Percentiles rank a stretch among this genome's conserved stretches.
Conservation (phyloP, 2,329 filamentous ascomycete species). For the Pseudovirgaria hyperparasitica region DNA sequence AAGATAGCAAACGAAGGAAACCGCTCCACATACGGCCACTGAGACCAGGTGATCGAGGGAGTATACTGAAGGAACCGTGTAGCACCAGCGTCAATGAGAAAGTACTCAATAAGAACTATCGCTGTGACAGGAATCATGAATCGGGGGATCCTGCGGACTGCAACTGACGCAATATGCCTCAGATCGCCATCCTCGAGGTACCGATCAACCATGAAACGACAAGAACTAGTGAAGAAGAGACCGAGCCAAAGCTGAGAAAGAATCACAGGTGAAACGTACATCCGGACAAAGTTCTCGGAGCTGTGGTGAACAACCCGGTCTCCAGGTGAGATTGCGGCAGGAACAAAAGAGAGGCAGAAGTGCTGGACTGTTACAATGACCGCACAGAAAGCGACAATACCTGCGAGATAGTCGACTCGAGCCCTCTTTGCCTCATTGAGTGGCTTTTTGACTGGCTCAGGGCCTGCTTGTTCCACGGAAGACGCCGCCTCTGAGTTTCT, state of each 20-base stretch:
- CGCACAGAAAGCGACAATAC: conserved; percentile 31
- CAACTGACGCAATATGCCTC: conserved; percentile 30
- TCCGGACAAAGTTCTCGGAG: conserved; percentile 28
- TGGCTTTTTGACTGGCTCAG: conserved; percentile 1
- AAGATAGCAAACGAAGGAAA: conserved; percentile 30
- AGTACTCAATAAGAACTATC: conserved; percentile 33
- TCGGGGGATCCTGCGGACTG: conserved; percentile 30
- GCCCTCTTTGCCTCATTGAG: conserved; percentile 9
- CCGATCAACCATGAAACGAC: conserved; percentile 30
- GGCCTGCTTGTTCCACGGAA: no score
- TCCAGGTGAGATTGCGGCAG: conserved; percentile 24
- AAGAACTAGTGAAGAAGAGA: conserved; percentile 36
- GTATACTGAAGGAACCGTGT: conserved; percentile 31
- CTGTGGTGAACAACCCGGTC: conserved; percentile 24
- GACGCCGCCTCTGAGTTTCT: no score
- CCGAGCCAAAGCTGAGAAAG: conserved; percentile 36
- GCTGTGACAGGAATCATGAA: conserved; percentile 33
- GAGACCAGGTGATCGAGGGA: conserved; percentile 34
- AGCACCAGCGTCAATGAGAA: conserved; percentile 32
- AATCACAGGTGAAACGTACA: conserved; percentile 30
- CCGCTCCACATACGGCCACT: conserved; percentile 32
- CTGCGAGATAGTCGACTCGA: conserved; percentile 35
- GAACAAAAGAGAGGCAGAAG: conserved; percentile 32
- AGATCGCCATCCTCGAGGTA: conserved; percentile 32
- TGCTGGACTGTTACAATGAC: conserved; percentile 33